Evolutionary conservation across 2,329 filamentous ascomycete genomes (phyloP).

Genomic region (Boeremia exigua): DNA sequence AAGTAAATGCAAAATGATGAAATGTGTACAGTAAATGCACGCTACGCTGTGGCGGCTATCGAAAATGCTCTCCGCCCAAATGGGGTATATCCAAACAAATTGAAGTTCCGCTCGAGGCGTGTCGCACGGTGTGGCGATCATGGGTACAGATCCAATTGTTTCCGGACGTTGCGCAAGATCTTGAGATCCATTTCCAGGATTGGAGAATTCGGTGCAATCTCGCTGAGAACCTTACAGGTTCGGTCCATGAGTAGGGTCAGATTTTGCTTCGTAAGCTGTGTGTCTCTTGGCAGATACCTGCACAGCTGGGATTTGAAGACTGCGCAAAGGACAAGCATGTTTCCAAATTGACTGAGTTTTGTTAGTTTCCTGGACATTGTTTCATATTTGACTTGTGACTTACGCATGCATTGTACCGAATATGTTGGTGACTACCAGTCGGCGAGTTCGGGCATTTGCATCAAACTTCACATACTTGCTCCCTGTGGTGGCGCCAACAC

Average conservation of each 20-base stretch:
- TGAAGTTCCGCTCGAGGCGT: slow-evolving; percentile 3
- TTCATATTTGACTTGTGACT: slow-evolving; percentile 23
- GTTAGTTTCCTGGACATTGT: slow-evolving; percentile 15
- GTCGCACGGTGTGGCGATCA: slow-evolving; percentile 2
- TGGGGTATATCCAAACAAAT: slow-evolving; percentile 19
- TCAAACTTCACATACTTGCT: slow-evolving; percentile 53
- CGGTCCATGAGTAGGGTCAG: slow-evolving; percentile 37
- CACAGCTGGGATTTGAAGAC: slow-evolving; percentile 67
- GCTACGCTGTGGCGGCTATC: slow-evolving; percentile 9
- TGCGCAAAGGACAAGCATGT: slow-evolving; percentile 87
- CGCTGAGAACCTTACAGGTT: slow-evolving; percentile 77
- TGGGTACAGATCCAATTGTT: slow-evolving; percentile 24
- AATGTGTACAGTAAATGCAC: slow-evolving; percentile 16
- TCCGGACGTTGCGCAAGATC: slow-evolving; percentile 65
- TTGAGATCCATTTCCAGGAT: slow-evolving; percentile 75
- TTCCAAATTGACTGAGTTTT: slow-evolving; percentile 84
- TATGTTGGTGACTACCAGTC: slow-evolving; percentile 90
- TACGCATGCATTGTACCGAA: slow-evolving; percentile 56
- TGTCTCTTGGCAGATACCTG: slow-evolving; percentile 38
- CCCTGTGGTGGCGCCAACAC: slow-evolving; percentile 52
- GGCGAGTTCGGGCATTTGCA: slow-evolving; percentile 60
- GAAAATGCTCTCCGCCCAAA: slow-evolving; percentile 4
- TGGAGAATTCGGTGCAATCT: slow-evolving; percentile 74
- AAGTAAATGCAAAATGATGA: slow-evolving; percentile 19
- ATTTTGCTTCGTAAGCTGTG: slow-evolving; percentile 33